Base-by-base conservation (phyloP, 768 basidiomycete species). In the Leccinum sublutescens region DNA sequence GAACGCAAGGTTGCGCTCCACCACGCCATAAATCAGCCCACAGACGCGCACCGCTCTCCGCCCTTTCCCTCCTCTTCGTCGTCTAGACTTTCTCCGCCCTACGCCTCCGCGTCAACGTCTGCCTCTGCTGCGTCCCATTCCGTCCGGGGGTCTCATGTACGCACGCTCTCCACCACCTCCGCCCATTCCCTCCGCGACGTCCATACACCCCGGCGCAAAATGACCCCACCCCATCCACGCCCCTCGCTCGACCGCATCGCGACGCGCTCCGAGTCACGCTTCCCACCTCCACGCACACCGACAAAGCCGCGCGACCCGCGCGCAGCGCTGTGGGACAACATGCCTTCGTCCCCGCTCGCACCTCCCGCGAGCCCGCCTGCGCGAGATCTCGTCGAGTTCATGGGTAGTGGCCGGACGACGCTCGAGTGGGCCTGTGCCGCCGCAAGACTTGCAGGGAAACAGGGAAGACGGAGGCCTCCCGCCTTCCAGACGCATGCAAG, bases 1-100 rank as follows among this genome's bases (percentile, higher is more conserved):
- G 84, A 85, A 63, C 82, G 84, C 65, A 82, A 82, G 66, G 77
- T 79, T 27, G 81, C 82, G 25, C 73, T 81, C 50, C 74, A 76
- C 62, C 79, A 75, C 55, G 73, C 72, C 12, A 62, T 63, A 1
- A 62, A n/a, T 7, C 62, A 66, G 8, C 59, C 68, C 36, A 52
- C 40, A 21, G 68, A 73, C 8, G 48, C 15, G 2, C 61, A 69
- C 38, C 67, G 67, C 6, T 33, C 31, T 9, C 31, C 54, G 21
- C 54, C 55, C 1, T 59, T 69, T 17, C 58, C 64, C 17, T 40
- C 38, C 38, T 71, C 61, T 2, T 60, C 70, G 27, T 45, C 64
- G 0, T 54, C 63, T 2, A 10, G 52, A 4, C 50, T 57, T 52
- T 58, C 54, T 64, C 69, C 70, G 6, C 66, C 67, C 52, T 53